These are phyloP conservation scores for Bretschneidera sinensis DNA, from an alignment of 345 rosid species.

Conservation along the genomic window DNA sequence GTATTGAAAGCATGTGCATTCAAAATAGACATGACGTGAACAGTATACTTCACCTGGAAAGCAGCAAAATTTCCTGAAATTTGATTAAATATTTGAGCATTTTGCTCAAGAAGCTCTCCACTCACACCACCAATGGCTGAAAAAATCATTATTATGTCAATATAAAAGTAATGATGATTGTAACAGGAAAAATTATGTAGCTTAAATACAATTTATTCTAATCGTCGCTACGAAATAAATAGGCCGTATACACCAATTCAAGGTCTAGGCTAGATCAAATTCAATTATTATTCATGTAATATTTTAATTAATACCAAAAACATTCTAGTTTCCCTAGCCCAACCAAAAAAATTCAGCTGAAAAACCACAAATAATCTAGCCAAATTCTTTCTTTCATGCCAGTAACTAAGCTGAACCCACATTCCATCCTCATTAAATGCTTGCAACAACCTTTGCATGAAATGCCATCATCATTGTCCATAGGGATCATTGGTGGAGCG, in stretches of 20 bases:
- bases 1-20: background rate
- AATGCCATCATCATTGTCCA: conserved; percentile 73
- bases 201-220: too few relatives aligned
- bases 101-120: conserved; percentile 75
- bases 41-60: conserved; percentile 51
- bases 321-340: background rate
- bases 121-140: conserved; percentile 72
- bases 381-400: background rate
- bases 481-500: conserved; percentile 51
- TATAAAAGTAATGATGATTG: conserved; percentile 2
- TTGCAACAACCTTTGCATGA: conserved; percentile 52
- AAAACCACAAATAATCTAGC: background rate
- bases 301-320: background rate
- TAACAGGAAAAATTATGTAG: background rate
- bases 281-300: background rate
- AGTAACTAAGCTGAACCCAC: background rate
- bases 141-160: conserved; percentile 10
- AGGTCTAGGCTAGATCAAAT: background rate
- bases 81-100: conserved; percentile 68
- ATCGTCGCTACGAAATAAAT: background rate
- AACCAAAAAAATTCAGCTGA: background rate
- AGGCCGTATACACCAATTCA: background rate
- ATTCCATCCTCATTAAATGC: background rate
- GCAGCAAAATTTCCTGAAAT: conserved; percentile 60
- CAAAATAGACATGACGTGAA: background rate